phyloP scores from a whole-genome alignment of 768 basidiomycete species.

The Megacollybia marginata region DNA sequence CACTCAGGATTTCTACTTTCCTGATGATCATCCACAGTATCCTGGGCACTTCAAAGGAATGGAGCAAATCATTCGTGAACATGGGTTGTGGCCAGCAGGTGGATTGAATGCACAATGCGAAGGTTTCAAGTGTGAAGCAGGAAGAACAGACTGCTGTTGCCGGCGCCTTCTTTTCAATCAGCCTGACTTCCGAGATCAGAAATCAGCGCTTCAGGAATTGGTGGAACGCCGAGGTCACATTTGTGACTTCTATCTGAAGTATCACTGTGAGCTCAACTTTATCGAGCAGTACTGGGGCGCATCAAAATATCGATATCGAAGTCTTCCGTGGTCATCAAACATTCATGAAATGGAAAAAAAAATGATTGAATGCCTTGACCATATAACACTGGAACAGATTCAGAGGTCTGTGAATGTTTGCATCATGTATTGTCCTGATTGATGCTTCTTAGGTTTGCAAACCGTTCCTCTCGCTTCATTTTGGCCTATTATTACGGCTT shows the following conservation, averaged over 20 bases:
- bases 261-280: no score
- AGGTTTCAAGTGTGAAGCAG: conserved; percentile 14
- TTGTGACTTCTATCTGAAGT: no score
- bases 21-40: conserved; percentile 20
- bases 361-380: background rate
- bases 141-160: conserved; percentile 19
- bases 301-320: background rate
- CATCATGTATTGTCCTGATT: background rate
- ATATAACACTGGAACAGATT: background rate
- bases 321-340: background rate
- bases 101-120: no score
- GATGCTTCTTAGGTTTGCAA: conserved; percentile 15
- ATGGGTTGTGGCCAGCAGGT: conserved; percentile 12
- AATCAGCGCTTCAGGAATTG: no score
- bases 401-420: background rate
- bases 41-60: no score
- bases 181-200: no score
- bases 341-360: background rate
- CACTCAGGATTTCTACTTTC: conserved; percentile 24
- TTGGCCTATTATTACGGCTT: conserved; percentile 14
- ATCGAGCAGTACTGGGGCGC: background rate
- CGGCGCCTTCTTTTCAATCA: conserved; percentile 16
- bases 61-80: conserved; percentile 14
- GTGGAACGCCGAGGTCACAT: no score
- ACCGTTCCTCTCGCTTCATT: conserved; percentile 13